Evolutionary conservation across 192 early-diverging fungal genomes (phyloP).

Genomic region (Pilobolus umbonatus): DNA sequence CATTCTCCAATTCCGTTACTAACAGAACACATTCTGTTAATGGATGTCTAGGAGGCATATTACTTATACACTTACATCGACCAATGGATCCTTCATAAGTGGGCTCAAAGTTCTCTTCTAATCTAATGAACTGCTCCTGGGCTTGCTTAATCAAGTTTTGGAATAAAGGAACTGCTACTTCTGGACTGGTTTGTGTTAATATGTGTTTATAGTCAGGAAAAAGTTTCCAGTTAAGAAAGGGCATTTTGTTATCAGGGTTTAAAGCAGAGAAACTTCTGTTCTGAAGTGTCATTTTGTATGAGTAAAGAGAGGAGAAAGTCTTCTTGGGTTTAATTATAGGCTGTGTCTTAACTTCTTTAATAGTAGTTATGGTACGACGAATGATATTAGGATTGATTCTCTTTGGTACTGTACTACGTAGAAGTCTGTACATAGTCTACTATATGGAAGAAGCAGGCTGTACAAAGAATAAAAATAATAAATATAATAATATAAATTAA

Average conservation of each 20-base stretch:
- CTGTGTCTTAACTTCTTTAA: neutral
- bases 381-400: neutral
- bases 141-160: constrained; percentile 34
- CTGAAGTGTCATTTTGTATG: neutral
- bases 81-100: constrained; percentile 55
- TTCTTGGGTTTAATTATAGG: neutral
- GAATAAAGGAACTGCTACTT: constrained; percentile 40
- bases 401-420: neutral
- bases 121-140: constrained; percentile 37
- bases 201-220: constrained; percentile 51
- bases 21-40: neutral
- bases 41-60: neutral
- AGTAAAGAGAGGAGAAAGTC: neutral
- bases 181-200: constrained; percentile 26
- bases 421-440: constrained; percentile 8
- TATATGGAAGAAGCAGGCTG: neutral
- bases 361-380: constrained; percentile 1
- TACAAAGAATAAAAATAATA: neutral
- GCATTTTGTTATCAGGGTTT: constrained; percentile 7
- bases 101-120: constrained; percentile 41
- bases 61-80: constrained; percentile 27
- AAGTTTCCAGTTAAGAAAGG: constrained; percentile 41
- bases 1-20: constrained; percentile 47
- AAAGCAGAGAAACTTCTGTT: neutral
- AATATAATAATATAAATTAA: too few species aligned